Evolutionary conservation across 2,329 filamentous ascomycete genomes (phyloP).

Genomic region (Cladophialophora bantiana): DNA sequence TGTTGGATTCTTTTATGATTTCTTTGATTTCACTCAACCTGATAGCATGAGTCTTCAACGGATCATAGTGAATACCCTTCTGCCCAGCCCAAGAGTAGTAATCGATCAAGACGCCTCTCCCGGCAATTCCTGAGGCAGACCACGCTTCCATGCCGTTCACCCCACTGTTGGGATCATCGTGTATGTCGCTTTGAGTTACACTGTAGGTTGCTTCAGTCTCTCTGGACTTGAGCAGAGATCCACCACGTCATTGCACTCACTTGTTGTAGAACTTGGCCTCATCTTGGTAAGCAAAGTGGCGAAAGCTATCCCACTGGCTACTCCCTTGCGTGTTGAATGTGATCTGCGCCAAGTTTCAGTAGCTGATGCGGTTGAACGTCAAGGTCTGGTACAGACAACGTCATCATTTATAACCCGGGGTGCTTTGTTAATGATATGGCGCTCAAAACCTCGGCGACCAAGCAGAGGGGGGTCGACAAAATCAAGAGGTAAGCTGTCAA

Average conservation of each 20-base stretch:
- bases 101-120: neutral
- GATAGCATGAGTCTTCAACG: constrained; percentile 50
- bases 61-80: neutral
- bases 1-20: constrained; percentile 50
- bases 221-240: neutral
- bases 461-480: neutral
- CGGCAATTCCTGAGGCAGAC: neutral
- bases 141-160: neutral
- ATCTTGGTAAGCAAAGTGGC: constrained; percentile 25
- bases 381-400: too few species aligned
- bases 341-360: constrained; percentile 32
- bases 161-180: neutral
- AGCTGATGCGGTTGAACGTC: too few species aligned
- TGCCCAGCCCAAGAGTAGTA: neutral
- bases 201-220: neutral
- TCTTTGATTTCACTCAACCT: constrained; percentile 62
- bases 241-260: too few species aligned
- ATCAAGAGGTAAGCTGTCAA: neutral
- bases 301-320: constrained; percentile 28
- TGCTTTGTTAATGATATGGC: neutral
- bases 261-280: constrained; percentile 13
- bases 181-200: neutral
- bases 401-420: neutral
- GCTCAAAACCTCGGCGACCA: neutral
- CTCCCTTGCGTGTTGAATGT: constrained; percentile 26